Conservation (phyloP, 176 grass and related monocot species). For the Oropetium thomaeum region DNA sequence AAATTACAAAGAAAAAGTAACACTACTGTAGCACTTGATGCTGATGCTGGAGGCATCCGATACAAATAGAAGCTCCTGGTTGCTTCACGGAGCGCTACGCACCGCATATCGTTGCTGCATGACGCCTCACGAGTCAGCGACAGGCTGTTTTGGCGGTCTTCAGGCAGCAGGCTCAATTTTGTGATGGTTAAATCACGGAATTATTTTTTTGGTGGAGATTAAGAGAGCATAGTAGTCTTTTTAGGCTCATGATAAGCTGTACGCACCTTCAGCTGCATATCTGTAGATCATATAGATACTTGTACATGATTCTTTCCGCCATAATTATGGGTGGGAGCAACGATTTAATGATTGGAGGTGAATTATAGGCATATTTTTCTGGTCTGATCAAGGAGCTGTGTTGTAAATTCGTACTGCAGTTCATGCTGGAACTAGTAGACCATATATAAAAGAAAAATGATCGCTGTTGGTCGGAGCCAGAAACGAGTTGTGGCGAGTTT, state of each 20-base stretch:
- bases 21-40: background rate
- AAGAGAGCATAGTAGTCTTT: background rate
- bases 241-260: constrained; percentile 14
- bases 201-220: background rate
- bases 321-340: background rate
- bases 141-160: constrained; percentile 2
- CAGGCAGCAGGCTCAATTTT: background rate
- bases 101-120: background rate
- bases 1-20: constrained; percentile 59
- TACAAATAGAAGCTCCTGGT: background rate
- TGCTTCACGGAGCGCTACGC: background rate
- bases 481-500: too few relatives aligned
- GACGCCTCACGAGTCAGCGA: background rate
- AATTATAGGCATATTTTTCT: background rate
- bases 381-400: background rate
- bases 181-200: background rate
- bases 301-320: constrained; percentile 23
- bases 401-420: background rate
- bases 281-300: background rate
- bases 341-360: background rate
- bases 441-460: too few relatives aligned
- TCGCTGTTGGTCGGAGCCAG: too few relatives aligned
- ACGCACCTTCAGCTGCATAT: constrained; percentile 1
- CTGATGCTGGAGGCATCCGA: background rate
- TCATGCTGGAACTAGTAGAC: background rate